Conservation (phyloP, 495 filamentous ascomycete species). For the Penicillium bialowiezense region DNA sequence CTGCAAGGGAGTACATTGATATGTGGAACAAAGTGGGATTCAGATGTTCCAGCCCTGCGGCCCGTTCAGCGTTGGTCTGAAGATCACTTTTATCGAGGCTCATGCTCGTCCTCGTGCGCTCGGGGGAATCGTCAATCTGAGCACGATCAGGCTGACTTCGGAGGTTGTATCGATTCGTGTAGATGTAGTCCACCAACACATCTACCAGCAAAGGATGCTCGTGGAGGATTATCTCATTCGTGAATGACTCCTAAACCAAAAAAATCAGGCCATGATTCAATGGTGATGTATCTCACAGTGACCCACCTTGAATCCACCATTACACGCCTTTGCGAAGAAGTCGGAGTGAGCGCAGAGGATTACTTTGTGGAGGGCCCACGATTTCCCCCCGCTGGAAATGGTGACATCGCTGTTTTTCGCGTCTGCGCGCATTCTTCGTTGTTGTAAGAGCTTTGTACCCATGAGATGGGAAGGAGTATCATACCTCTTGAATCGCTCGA, state of each 20-base stretch:
- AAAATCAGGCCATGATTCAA: no score
- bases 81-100: no score
- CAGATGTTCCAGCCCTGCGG: neutral
- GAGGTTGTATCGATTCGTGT: conserved; percentile 14
- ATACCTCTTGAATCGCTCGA: no score
- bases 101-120: no score
- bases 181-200: conserved; percentile 20
- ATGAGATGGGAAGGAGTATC: no score
- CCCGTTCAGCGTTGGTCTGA: neutral
- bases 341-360: conserved; percentile 15
- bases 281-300: neutral
- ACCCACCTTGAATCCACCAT: conserved; percentile 4
- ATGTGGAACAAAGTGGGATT: conserved; percentile 9
- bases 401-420: conserved; percentile 18
- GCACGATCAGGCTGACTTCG: neutral
- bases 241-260: conserved; percentile 9
- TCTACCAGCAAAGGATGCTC: conserved; percentile 14
- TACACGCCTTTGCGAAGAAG: conserved; percentile 15
- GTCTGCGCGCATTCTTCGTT: neutral
- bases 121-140: neutral
- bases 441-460: no score
- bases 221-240: conserved; percentile 5
- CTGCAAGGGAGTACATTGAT: conserved; percentile 20
- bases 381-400: conserved; percentile 10
- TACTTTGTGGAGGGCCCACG: conserved; percentile 15